These are phyloP conservation scores for Taxillus chinensis DNA, from an alignment of 164 flowering plant species.

Conservation along the genomic window DNA sequence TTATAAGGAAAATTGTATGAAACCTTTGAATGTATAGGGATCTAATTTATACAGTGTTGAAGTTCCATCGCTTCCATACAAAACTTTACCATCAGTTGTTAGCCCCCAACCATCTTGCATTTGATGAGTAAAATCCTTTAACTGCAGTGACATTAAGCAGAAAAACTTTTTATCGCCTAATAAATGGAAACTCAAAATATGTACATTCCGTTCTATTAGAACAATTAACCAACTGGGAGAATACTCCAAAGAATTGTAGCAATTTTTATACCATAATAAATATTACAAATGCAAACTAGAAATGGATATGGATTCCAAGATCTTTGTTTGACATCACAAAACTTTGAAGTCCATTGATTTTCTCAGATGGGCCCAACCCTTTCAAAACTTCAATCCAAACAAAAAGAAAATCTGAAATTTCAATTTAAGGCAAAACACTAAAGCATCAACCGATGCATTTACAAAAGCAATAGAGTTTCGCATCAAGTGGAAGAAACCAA, in stretches of 20 bases:
- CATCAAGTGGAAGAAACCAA: background rate
- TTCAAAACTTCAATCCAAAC: background rate
- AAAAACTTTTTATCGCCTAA: background rate
- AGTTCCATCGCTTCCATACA: slow-evolving; percentile 95
- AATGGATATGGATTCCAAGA: background rate
- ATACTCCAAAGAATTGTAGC: background rate
- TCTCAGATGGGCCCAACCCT: too few relatives aligned
- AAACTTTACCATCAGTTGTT: slow-evolving; percentile 85
- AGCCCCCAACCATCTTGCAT: slow-evolving; percentile 99
- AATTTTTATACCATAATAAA: too few relatives aligned
- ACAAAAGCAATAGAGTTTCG: background rate
- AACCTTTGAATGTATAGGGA: slow-evolving; percentile 68
- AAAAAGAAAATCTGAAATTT: background rate
- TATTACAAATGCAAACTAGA: background rate
- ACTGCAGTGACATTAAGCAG: slow-evolving; percentile 31
- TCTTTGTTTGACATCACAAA: too few relatives aligned
- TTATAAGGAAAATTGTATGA: background rate
- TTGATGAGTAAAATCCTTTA: slow-evolving; percentile 49
- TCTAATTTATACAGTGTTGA: slow-evolving; percentile 74
- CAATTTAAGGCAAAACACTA: background rate
- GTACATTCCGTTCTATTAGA: background rate
- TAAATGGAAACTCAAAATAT: background rate
- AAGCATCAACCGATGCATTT: background rate
- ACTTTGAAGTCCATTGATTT: too few relatives aligned
- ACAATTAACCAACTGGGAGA: background rate